phyloP scores from a whole-genome alignment of 371 early-diverging fungal species.

The Funneliformis caledonium region DNA sequence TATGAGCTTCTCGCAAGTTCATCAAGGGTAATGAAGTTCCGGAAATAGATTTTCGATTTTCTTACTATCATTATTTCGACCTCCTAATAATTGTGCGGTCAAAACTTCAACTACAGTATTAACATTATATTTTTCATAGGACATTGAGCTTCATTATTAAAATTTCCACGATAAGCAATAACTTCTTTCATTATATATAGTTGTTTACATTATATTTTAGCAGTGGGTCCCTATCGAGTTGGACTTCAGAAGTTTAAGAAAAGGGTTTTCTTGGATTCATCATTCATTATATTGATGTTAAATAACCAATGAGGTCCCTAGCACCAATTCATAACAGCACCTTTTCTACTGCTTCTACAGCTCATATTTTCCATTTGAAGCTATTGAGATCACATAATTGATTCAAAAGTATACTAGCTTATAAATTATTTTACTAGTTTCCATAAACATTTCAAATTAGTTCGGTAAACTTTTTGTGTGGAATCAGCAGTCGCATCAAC shows the following conservation, averaged over 20 bases:
- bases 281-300: no score
- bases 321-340: slow-evolving; percentile 71
- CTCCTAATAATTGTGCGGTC: slow-evolving; percentile 47
- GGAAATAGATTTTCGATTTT: slow-evolving; percentile 51
- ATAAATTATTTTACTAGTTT: slow-evolving; percentile 84
- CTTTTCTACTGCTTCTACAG: slow-evolving; percentile 56
- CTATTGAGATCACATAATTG: slow-evolving; percentile 74
- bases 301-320: no score
- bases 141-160: slow-evolving; percentile 56
- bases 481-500: slow-evolving; percentile 56
- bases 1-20: no score
- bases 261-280: no score
- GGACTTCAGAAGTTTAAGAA: slow-evolving; percentile 31
- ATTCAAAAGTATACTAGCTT: slow-evolving; percentile 56
- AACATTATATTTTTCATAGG: slow-evolving; percentile 69
- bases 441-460: slow-evolving; percentile 96
- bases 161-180: slow-evolving; percentile 44
- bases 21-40: slow-evolving; percentile 41
- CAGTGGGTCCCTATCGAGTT: slow-evolving; percentile 41
- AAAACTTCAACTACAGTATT: slow-evolving; percentile 57
- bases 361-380: slow-evolving; percentile 88
- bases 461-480: slow-evolving; percentile 78
- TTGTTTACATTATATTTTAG: slow-evolving; percentile 36
- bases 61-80: slow-evolving; percentile 30
- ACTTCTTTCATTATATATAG: slow-evolving; percentile 51